Base-by-base conservation (phyloP, 2,329 filamentous ascomycete species). In the Botrytis aclada region DNA sequence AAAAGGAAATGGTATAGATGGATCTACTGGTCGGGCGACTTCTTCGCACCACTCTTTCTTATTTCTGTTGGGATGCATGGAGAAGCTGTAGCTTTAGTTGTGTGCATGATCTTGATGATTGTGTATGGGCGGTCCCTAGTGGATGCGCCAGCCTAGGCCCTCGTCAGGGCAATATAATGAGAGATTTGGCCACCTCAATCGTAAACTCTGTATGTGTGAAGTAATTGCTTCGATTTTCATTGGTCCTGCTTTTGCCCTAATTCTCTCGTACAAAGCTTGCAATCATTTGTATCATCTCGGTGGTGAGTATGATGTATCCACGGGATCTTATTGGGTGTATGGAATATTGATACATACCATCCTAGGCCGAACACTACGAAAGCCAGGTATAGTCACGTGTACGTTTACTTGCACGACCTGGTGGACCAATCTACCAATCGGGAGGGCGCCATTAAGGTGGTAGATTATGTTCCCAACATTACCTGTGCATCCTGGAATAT, bases 1-100 rank as follows among this genome's bases (percentile, higher is more conserved):
- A 71, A 51, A 54, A 62, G 43, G 41, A 70, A 54, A 67, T 60
- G 67, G 69, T 65, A 76, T 63, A 62, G 72, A 61, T 74, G 73
- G 51, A 73, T 71, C 73, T 75, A 79, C 77, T 77, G 76, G 79
- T 79, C 76, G 78, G 74, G 65, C 78, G 77, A 80, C 78, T 75
- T 77, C 78, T 75, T 80, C 79, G 78, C 75, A 77, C 78, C 77
- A 73, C 78, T 75, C 72, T 76, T 75, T 37, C 75, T 76, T 76
- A 72, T 81, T 79, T 80, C 77, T 80, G 77, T 80, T 80, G 79
- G 79, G 77, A 81, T 81, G 78, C 75, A 80, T 81, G 78, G 77
- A 71, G 73, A 78, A 77, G 77, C 77, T 79, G 72, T 77, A 77
- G 78, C 76, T 77, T 75, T 77, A 77, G 77, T 79, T 78, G 75